Evolutionary conservation across 805 yeast species (phyloP).

Genomic region (Lipomyces yamanashiensis): DNA sequence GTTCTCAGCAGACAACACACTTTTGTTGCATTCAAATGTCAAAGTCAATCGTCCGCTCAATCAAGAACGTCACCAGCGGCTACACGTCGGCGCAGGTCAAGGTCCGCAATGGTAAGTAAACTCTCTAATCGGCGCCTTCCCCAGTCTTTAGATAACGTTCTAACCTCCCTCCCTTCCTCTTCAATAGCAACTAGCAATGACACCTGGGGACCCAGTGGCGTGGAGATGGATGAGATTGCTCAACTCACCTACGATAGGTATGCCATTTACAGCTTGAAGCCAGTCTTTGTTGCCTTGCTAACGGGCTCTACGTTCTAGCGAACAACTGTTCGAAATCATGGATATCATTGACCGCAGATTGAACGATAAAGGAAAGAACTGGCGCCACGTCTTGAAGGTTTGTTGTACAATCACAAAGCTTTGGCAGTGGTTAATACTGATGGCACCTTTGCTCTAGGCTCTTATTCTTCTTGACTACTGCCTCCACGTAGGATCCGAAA

Average conservation of each 20-base stretch:
- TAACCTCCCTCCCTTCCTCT: not conserved
- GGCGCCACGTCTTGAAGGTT: conserved; percentile 90
- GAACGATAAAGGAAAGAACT: conserved; percentile 94
- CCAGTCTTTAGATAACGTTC: not conserved
- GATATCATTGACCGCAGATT: conserved; percentile 90
- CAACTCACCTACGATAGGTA: conserved; percentile 65
- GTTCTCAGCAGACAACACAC: not conserved
- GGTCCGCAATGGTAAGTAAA: conserved; percentile 64
- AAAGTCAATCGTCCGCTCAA: conserved; percentile 32
- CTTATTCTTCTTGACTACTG: conserved; percentile 86
- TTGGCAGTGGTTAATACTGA: not conserved
- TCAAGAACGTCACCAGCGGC: conserved; percentile 85
- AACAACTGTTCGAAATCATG: conserved; percentile 86
- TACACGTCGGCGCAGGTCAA: conserved; percentile 82
- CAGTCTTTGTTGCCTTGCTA: not conserved
- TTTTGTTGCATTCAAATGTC: conserved; percentile 11
- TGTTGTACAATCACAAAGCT: not conserved
- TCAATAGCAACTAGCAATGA: conserved; percentile 80
- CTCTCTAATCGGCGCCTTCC: not conserved
- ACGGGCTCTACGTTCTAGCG: conserved; percentile 41
- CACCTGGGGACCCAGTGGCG: conserved; percentile 77
- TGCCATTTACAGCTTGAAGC: conserved; percentile 30
- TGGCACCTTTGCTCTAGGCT: conserved; percentile 46
- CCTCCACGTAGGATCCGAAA: conserved; percentile 83
- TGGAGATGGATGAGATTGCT: conserved; percentile 83